Percentiles rank a stretch among this genome's conserved stretches.
phyloP scores from a whole-genome alignment of 371 early-diverging fungal species.

The Mucor sp. region DNA sequence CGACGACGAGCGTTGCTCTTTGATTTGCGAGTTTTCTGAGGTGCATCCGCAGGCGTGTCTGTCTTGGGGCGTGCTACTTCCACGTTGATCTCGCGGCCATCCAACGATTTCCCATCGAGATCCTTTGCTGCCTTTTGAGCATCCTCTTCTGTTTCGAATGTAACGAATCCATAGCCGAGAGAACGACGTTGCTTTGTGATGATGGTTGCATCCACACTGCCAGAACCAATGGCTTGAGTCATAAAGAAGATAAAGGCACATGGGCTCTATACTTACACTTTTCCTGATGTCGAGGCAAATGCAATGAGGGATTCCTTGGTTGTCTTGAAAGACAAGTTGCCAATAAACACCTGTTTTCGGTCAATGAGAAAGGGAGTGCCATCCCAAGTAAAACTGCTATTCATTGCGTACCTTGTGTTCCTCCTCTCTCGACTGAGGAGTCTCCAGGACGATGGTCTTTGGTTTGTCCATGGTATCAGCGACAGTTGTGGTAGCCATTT shows the following conservation, averaged over 20 bases:
- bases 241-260: not conserved
- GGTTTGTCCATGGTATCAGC: not conserved
- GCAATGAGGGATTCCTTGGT: slow-evolving; percentile 76
- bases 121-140: slow-evolving; percentile 73
- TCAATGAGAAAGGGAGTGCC: not conserved
- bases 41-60: not conserved
- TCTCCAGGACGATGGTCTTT: not conserved
- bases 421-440: not conserved
- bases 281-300: slow-evolving; percentile 74
- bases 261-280: slow-evolving; percentile 68
- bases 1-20: slow-evolving; percentile 9
- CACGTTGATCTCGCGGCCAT: slow-evolving; percentile 85
- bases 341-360: slow-evolving; percentile 82
- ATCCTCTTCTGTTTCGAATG: slow-evolving; percentile 74
- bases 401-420: slow-evolving; percentile 10
- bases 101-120: slow-evolving; percentile 73
- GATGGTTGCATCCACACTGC: slow-evolving; percentile 64
- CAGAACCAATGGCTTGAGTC: not conserved
- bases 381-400: not conserved
- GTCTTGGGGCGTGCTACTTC: slow-evolving; percentile 77
- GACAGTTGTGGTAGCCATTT: not conserved
- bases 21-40: slow-evolving; percentile 1
- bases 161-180: slow-evolving; percentile 92
- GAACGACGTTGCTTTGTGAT: slow-evolving; percentile 79
- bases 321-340: slow-evolving; percentile 89